Conservation (phyloP, 2,329 filamentous ascomycete species). For the Amylocarpus encephaloides region DNA sequence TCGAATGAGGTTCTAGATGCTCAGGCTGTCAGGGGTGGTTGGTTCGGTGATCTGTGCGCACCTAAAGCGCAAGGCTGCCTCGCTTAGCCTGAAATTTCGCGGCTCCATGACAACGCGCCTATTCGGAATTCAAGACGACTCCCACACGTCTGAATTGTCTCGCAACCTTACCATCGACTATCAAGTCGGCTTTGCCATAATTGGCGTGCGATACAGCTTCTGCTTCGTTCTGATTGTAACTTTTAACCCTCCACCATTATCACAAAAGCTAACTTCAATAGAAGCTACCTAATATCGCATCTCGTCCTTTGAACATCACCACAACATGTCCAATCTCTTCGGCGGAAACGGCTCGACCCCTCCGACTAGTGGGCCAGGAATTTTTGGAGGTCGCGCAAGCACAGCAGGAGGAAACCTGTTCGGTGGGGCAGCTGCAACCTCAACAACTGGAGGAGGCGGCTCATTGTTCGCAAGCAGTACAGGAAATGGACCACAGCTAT, state of each 20-base stretch:
- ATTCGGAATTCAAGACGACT: no score
- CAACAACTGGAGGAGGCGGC: slow-evolving; percentile 9
- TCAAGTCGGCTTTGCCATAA: no score
- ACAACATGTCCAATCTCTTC: neutral
- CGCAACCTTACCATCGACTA: no score
- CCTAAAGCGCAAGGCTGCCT: neutral
- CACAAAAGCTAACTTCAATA: no score
- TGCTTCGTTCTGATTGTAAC: no score
- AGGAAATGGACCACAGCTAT: slow-evolving; percentile 13
- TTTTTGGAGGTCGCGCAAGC: slow-evolving; percentile 1
- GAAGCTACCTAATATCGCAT: neutral
- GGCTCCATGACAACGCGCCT: neutral
- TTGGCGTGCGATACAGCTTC: no score
- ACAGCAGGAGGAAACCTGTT: slow-evolving; percentile 27
- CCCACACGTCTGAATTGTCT: no score
- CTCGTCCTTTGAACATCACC: neutral
- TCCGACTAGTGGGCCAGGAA: slow-evolving; percentile 9
- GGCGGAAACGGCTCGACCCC: slow-evolving; percentile 12
- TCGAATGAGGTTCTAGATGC: neutral
- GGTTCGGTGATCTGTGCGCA: no score
- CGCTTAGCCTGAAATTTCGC: neutral
- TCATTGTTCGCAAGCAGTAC: slow-evolving; percentile 25
- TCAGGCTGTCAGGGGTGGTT: no score
- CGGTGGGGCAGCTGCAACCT: slow-evolving; percentile 20
- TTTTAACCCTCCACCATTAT: no score